Percentiles rank a stretch among this genome's conserved stretches.
Conservation (phyloP, 352 stramenopile species). For the Phytopythium ostracodes region DNA sequence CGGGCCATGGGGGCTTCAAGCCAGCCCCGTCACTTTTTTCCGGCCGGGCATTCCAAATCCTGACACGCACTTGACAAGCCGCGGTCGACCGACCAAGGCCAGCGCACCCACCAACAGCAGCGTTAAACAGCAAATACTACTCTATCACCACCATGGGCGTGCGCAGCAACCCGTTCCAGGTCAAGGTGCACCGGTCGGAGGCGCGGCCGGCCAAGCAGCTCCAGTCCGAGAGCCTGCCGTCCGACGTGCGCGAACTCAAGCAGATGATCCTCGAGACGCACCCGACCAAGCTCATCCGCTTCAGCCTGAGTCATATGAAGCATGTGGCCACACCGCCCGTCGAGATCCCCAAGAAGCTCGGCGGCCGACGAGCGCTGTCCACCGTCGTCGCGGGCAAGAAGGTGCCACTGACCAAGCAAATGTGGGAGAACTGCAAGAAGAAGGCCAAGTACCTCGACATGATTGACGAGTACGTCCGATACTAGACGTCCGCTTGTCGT, state of each 20-base stretch:
- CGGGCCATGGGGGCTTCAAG: constrained; percentile 11
- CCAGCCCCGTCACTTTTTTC: constrained; percentile 33
- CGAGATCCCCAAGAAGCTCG: constrained; percentile 37
- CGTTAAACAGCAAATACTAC: not conserved
- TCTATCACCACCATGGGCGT: constrained; percentile 28
- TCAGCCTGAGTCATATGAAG: constrained; percentile 50
- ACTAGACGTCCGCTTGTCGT: constrained; percentile 9
- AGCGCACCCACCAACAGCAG: not conserved
- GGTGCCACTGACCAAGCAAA: constrained; percentile 40
- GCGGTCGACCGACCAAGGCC: not conserved
- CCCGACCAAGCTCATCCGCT: constrained; percentile 38
- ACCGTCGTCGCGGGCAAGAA: constrained; percentile 39
- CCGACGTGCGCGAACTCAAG: constrained; percentile 43
- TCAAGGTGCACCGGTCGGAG: constrained; percentile 23
- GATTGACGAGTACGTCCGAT: constrained; percentile 45
- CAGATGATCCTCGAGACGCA: constrained; percentile 39
- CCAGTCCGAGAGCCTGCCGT: constrained; percentile 20
- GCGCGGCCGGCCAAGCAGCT: constrained; percentile 13
- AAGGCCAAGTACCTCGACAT: constrained; percentile 35
- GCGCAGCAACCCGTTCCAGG: constrained; percentile 15
- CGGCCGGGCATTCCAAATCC: constrained; percentile 23
- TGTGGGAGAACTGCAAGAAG: constrained; percentile 44
- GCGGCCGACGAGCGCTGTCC: constrained; percentile 24
- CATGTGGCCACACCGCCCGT: constrained; percentile 44
- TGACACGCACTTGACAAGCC: constrained; percentile 9